Percentiles rank a stretch among this genome's conserved stretches.
Conservation (phyloP, 257 asterid genomes). For the Penstemon eatonii region DNA sequence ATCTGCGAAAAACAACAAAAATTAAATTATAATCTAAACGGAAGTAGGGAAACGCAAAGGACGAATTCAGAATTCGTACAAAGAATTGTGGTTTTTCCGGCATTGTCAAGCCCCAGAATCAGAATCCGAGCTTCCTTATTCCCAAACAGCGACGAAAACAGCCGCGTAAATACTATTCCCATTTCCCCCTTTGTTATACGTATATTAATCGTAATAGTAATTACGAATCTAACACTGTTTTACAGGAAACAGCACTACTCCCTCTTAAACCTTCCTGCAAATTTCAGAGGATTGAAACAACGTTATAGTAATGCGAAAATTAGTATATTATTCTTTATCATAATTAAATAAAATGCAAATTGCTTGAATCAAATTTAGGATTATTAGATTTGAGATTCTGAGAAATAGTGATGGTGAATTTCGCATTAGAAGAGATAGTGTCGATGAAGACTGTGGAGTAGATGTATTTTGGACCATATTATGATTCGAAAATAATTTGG, state of each 20-base stretch:
- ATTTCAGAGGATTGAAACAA: too few relatives aligned
- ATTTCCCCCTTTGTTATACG: conserved; percentile 32
- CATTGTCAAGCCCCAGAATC: conserved; percentile 95
- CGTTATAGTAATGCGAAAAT: too few relatives aligned
- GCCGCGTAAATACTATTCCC: conserved; percentile 83
- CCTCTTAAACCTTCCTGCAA: too few relatives aligned
- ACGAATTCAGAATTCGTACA: conserved; percentile 42
- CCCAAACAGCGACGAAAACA: conserved; percentile 85
- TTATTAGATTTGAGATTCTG: conserved; percentile 6
- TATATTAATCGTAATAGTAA: too few relatives aligned
- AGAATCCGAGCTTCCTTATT: conserved; percentile 97
- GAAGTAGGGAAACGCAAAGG: not conserved
- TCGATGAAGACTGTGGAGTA: not conserved
- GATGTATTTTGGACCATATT: too few relatives aligned
- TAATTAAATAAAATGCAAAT: too few relatives aligned
- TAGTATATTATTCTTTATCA: too few relatives aligned
- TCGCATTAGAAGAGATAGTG: not conserved
- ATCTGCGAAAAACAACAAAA: conserved; percentile 45
- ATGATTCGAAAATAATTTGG: too few relatives aligned
- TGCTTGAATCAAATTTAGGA: too few relatives aligned
- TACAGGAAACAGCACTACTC: too few relatives aligned
- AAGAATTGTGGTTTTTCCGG: conserved; percentile 95
- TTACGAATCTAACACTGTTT: too few relatives aligned
- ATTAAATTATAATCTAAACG: conserved; percentile 1
- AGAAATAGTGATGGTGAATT: conserved; percentile 14